Evolutionary conservation across 257 asterid species (phyloP).

Genomic region (Echium plantagineum): DNA sequence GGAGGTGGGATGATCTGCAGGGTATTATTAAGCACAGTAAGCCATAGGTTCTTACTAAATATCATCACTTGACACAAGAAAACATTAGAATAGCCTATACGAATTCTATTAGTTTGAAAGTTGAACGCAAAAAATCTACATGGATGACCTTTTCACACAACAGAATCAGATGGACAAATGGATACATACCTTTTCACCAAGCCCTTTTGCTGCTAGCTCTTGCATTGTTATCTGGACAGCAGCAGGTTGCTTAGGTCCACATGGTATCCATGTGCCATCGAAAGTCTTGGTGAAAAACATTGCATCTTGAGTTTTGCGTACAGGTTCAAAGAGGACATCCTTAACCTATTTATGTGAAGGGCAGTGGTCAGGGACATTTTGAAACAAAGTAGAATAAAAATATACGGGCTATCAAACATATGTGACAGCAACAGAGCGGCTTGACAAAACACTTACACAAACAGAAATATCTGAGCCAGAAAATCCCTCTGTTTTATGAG

Average conservation of each 20-base stretch:
- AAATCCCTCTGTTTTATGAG: not conserved
- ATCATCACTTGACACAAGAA: too few species aligned
- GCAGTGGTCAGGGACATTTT: not conserved
- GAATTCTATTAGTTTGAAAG: too few species aligned
- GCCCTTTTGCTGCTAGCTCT: constrained; percentile 80
- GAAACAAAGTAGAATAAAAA: not conserved
- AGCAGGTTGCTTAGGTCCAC: too few species aligned
- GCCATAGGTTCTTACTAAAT: too few species aligned
- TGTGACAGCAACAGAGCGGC: not conserved
- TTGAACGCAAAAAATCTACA: too few species aligned
- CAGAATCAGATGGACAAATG: too few species aligned
- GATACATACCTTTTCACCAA: constrained; percentile 55
- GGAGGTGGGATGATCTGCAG: constrained; percentile 93
- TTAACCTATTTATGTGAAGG: constrained; percentile 49
- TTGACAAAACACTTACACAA: constrained; percentile 20
- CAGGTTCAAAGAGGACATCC: constrained; percentile 92
- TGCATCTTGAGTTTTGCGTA: constrained; percentile 95
- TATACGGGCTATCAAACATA: not conserved
- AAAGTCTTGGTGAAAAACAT: constrained; percentile 56
- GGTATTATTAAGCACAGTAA: constrained; percentile 1
- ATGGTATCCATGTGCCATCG: too few species aligned
- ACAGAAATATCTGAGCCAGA: constrained; percentile 1
- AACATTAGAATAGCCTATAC: too few species aligned
- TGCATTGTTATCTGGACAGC: constrained; percentile 77
- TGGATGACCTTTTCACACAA: too few species aligned